Conservation (phyloP, 1,284 basidiomycete genomes). For the Ceraceosorus guamensis region DNA sequence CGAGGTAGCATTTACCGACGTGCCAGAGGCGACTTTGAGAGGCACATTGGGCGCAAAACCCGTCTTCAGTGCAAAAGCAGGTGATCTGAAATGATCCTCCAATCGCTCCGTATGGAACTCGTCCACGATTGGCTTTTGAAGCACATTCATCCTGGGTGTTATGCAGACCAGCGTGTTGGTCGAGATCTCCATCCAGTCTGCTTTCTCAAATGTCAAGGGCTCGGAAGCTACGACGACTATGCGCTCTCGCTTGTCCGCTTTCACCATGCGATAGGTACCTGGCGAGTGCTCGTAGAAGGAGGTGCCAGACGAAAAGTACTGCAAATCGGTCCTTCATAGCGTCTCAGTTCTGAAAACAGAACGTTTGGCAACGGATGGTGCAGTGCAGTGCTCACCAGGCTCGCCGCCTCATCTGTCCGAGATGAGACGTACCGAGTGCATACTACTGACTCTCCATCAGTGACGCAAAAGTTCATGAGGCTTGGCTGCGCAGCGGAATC, state of each 20-base stretch:
- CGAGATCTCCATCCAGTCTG: slow-evolving; percentile 63
- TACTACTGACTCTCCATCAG: slow-evolving; percentile 85
- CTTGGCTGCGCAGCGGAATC: slow-evolving; percentile 60
- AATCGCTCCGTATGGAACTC: slow-evolving; percentile 57
- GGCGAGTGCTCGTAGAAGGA: slow-evolving; percentile 70
- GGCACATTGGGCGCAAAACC: slow-evolving; percentile 25
- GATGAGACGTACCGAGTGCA: slow-evolving; percentile 92
- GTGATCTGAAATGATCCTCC: slow-evolving; percentile 18
- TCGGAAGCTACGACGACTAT: slow-evolving; percentile 67
- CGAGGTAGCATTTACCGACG: too few relatives aligned
- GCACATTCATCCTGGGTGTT: slow-evolving; percentile 63
- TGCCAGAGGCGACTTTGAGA: not conserved
- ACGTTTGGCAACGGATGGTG: slow-evolving; percentile 24
- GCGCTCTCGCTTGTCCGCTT: slow-evolving; percentile 84
- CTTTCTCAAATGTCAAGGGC: slow-evolving; percentile 60
- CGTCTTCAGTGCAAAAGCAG: slow-evolving; percentile 24
- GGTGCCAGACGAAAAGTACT: slow-evolving; percentile 93
- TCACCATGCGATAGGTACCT: slow-evolving; percentile 54
- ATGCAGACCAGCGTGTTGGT: slow-evolving; percentile 72
- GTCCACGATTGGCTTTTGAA: slow-evolving; percentile 89
- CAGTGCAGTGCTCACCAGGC: slow-evolving; percentile 56
- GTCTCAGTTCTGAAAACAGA: too few relatives aligned
- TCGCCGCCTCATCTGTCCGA: slow-evolving; percentile 82
- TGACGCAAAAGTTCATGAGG: slow-evolving; percentile 91
- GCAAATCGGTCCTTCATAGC: slow-evolving; percentile 9